Conservation (phyloP, 2,329 filamentous ascomycete genomes). For the Neurospora crassa region DNA sequence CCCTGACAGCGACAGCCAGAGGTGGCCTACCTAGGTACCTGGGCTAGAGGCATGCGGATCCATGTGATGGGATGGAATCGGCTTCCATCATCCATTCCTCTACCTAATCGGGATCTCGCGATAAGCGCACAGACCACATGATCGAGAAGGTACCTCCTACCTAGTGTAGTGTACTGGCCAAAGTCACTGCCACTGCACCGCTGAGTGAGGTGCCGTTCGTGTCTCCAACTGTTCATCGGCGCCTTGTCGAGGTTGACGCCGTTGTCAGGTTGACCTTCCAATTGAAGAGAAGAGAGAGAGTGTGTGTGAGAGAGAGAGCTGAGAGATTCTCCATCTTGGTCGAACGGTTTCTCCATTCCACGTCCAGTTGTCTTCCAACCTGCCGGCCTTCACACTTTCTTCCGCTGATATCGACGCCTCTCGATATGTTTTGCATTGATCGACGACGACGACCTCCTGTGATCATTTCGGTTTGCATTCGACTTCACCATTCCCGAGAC, state of each 20-base stretch:
- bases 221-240: not conserved
- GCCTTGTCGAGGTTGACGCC: not conserved
- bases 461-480: not conserved
- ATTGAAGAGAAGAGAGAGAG: not conserved
- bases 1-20: not conserved
- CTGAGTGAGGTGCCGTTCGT: not conserved
- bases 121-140: slow-evolving; percentile 9
- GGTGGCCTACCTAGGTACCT: no score
- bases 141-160: not conserved
- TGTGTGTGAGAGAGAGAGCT: not conserved
- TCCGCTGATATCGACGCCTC: not conserved
- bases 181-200: no score
- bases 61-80: not conserved
- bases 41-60: no score
- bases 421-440: not conserved
- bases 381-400: not conserved
- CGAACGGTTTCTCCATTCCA: not conserved
- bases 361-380: not conserved
- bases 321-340: not conserved
- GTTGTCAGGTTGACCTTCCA: not conserved
- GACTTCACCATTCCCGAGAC: not conserved
- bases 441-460: not conserved
- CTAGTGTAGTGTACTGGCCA: no score
- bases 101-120: not conserved
- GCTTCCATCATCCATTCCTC: not conserved